A percentile compares a stretch with the other conserved stretches of the same genome.
phyloP scores from a whole-genome alignment of 2,329 filamentous ascomycete genomes.

The Aureobasidium sp. region DNA sequence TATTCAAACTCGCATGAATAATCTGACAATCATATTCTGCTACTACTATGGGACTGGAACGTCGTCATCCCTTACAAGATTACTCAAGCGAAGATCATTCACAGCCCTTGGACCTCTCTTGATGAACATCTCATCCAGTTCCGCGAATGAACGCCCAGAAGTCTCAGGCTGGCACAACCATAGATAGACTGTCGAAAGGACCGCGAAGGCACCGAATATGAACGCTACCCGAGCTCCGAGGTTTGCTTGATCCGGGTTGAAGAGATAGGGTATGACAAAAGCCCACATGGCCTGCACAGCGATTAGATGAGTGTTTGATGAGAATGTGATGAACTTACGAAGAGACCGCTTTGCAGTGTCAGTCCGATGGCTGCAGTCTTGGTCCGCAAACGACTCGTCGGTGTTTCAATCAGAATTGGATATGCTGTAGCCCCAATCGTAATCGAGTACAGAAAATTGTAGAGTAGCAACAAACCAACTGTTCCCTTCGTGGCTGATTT shows the following conservation, averaged over 20 bases:
- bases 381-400: conserved; percentile 31
- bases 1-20: no score
- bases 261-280: conserved; percentile 31
- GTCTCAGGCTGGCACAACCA: conserved; percentile 10
- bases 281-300: conserved; percentile 28
- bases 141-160: conserved; percentile 9
- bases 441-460: conserved; percentile 32
- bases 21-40: no score
- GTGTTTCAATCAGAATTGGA: conserved; percentile 31
- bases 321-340: not conserved
- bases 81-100: not conserved
- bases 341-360: conserved; percentile 23
- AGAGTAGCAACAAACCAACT: conserved; percentile 30
- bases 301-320: not conserved
- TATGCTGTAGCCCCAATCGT: conserved; percentile 35
- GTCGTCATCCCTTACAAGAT: not conserved
- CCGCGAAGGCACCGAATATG: conserved; percentile 29
- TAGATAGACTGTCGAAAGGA: conserved; percentile 15
- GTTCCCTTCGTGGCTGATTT: conserved; percentile 6
- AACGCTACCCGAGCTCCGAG: conserved; percentile 35
- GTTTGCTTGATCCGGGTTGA: conserved; percentile 31
- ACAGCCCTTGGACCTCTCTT: not conserved
- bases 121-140: conserved; percentile 14
- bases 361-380: conserved; percentile 35
- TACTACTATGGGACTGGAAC: not conserved